These are phyloP conservation scores for Micractinium conductrix DNA, from an alignment of 139 green algal genomes.

Conservation along the genomic window DNA sequence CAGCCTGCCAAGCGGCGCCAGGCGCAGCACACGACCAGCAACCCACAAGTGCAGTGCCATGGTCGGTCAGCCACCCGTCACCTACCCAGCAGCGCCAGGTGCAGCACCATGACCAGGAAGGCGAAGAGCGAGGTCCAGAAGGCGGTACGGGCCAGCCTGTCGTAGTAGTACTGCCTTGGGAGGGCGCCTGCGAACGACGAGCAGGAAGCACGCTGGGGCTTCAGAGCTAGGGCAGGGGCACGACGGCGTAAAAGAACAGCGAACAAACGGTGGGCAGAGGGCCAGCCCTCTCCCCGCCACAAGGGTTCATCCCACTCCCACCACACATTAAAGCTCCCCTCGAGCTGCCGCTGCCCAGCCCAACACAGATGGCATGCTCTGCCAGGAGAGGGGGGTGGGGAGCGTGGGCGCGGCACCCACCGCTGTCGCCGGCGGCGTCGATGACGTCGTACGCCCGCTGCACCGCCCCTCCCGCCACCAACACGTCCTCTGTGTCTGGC, in stretches of 20 bases:
- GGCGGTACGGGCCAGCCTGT: constrained; percentile 23
- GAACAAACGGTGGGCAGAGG: not conserved
- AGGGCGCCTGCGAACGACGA: not conserved
- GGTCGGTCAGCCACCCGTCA: too few species aligned
- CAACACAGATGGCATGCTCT: too few species aligned
- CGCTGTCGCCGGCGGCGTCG: constrained; percentile 1
- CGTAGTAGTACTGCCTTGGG: constrained; percentile 18
- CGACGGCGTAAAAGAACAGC: not conserved
- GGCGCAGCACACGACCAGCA: too few species aligned
- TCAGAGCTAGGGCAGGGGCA: not conserved
- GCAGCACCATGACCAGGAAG: not conserved
- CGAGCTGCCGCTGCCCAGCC: too few species aligned
- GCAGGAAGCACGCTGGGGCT: not conserved
- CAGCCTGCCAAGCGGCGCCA: too few species aligned
- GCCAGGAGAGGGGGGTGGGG: not conserved
- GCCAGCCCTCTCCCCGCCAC: too few species aligned
- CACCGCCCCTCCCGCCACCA: constrained; percentile 5
- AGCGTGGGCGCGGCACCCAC: not conserved
- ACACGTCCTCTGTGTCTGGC: not conserved
- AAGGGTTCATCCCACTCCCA: too few species aligned
- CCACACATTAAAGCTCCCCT: too few species aligned
- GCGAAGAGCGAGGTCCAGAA: constrained; percentile 39
- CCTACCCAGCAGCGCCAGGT: constrained; percentile 5
- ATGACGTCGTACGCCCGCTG: constrained; percentile 26
- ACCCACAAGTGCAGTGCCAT: too few species aligned